phyloP scores from a whole-genome alignment of 2,329 filamentous ascomycete species.

The Phoma sp. region DNA sequence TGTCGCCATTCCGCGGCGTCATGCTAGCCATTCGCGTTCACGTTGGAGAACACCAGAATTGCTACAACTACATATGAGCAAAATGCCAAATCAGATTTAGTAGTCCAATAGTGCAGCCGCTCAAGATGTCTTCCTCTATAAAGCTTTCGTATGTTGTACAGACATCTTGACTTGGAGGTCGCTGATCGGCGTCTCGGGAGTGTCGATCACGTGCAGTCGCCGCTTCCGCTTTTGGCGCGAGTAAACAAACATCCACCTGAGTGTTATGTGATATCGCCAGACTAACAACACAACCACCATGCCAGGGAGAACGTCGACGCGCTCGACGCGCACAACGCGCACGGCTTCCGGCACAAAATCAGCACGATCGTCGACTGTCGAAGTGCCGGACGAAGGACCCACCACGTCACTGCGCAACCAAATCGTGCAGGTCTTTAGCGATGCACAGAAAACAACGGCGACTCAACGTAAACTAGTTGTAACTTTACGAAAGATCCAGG shows the following conservation, averaged over 20 bases:
- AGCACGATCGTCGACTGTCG: slow-evolving; percentile 54
- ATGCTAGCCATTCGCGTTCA: neutral
- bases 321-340: slow-evolving; percentile 49
- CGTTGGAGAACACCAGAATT: no score
- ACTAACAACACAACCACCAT: slow-evolving; percentile 41
- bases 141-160: no score
- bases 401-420: slow-evolving; percentile 75
- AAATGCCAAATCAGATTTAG: no score
- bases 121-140: no score
- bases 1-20: slow-evolving; percentile 14
- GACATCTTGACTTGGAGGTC: no score
- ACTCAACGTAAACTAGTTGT: slow-evolving; percentile 90
- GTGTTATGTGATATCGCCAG: neutral
- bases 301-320: slow-evolving; percentile 56
- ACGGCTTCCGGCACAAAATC: slow-evolving; percentile 52
- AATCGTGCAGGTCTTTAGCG: slow-evolving; percentile 67
- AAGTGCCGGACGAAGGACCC: slow-evolving; percentile 74
- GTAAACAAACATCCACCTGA: slow-evolving; percentile 21
- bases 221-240: neutral
- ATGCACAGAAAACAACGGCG: slow-evolving; percentile 83
- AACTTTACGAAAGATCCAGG: slow-evolving; percentile 87
- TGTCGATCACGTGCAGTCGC: no score
- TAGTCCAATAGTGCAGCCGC: neutral
- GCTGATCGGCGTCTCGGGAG: no score
- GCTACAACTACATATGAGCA: no score